These are phyloP conservation scores for Gossypium australe DNA, from an alignment of 345 rosid genomes.

Conservation along the genomic window DNA sequence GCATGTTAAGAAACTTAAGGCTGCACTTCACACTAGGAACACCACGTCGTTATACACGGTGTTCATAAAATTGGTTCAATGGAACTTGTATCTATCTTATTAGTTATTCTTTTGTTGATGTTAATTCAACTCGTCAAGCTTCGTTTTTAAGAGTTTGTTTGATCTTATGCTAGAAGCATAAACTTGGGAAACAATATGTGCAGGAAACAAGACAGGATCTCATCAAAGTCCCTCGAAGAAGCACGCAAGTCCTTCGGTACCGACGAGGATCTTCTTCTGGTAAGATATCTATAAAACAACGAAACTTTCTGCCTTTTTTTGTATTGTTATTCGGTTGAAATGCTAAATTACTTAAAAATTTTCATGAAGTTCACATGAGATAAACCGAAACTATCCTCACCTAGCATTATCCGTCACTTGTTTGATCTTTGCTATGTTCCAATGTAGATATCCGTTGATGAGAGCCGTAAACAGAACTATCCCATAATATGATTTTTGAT, in stretches of 20 bases:
- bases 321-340: neutral
- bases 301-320: neutral
- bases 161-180: neutral
- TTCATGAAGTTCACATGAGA: neutral
- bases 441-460: conserved; percentile 35
- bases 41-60: neutral
- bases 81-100: neutral
- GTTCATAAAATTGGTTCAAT: neutral
- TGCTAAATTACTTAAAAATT: neutral
- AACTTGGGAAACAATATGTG: conserved; percentile 11
- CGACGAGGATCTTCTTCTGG: conserved; percentile 85
- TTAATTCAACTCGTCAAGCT: neutral
- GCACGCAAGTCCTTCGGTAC: conserved; percentile 77
- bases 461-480: conserved; percentile 12
- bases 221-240: conserved; percentile 67
- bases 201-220: conserved; percentile 55
- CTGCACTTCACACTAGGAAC: neutral
- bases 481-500: neutral
- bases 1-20: neutral
- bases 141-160: neutral
- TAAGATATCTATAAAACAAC: conserved; percentile 22
- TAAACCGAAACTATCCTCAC: neutral
- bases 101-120: neutral
- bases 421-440: neutral
- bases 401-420: neutral